These are phyloP conservation scores for Metschnikowia shivogae DNA, from an alignment of 805 yeast genomes.

Conservation along the genomic window DNA sequence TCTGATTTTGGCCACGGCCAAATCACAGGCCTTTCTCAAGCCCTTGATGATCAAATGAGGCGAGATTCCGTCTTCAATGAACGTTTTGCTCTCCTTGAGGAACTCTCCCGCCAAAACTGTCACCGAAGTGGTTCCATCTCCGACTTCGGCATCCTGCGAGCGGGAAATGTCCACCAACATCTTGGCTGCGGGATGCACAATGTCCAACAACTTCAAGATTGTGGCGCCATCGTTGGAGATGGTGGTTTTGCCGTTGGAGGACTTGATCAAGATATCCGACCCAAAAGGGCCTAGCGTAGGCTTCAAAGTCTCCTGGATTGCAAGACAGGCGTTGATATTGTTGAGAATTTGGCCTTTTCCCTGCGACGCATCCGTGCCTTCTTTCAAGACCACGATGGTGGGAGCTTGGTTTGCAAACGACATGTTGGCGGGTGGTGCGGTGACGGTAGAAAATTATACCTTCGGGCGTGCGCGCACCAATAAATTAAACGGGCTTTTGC, in stretches of 20 bases:
- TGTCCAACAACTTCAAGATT: conserved; percentile 83
- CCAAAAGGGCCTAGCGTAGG: conserved; percentile 98
- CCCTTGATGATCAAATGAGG: conserved; percentile 88
- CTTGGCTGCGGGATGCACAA: conserved; percentile 98
- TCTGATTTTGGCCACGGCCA: conserved; percentile 68
- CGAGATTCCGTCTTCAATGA: conserved; percentile 94
- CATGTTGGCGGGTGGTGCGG: conserved; percentile 40
- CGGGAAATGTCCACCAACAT: conserved; percentile 90
- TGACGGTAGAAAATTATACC: conserved; percentile 1
- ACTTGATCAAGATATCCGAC: conserved; percentile 87
- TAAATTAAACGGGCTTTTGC: too few relatives aligned
- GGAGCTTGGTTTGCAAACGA: conserved; percentile 92
- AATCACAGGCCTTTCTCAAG: conserved; percentile 71
- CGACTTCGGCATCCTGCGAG: conserved; percentile 97
- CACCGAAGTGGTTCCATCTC: conserved; percentile 97
- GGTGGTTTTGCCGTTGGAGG: conserved; percentile 79
- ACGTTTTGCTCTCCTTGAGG: conserved; percentile 81
- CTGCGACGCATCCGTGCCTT: conserved; percentile 96
- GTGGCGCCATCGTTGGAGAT: conserved; percentile 99
- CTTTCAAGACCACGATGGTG: conserved; percentile 95
- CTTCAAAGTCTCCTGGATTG: conserved; percentile 91
- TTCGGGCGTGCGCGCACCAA: conserved; percentile 11
- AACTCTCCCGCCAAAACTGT: conserved; percentile 93
- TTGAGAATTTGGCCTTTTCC: conserved; percentile 94
- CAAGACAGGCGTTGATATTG: conserved; percentile 94